Base-by-base conservation (phyloP, 768 basidiomycete genomes). In the Gelatoporia subvermispora region DNA sequence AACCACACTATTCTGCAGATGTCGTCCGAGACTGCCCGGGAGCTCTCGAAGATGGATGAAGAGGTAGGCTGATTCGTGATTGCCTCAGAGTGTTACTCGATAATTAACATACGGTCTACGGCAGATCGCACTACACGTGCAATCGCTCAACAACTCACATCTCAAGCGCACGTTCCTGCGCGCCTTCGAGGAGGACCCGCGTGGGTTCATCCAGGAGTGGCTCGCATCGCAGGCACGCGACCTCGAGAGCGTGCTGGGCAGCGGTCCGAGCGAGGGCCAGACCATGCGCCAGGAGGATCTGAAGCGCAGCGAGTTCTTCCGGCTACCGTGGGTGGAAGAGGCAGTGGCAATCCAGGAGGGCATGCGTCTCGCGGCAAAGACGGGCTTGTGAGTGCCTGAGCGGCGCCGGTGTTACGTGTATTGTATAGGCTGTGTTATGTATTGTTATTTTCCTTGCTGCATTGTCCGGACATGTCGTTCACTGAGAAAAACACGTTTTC, bases 141-240 rank as follows among this genome's bases (percentile, higher is more conserved):
- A 94, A 62, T 88, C 88, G 9, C 72, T 95, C 41, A 85, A 93
- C 56, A 92, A 92, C 58, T 79, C 92, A 1, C 85, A 91, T 59
- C 74, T 90, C 54, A 95, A 94, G 65, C 77, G 84, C 20, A 85
- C 88, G 8, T 97, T 97, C 68, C 68, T 97, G 37, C 77, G 82
- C 53, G 80, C 82, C 1, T 96, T 96, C 61, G 81, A 90, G 11
- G 70, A 78, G 0, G 81, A 93, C 42, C 90, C 94, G 8, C 73
- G 82, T 5, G 73, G 75, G 54, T 88, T 97, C 63, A 87, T 93
- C 48, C 86, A 93, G 60, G 86, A 81, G 2, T 96, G 92, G 92
- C 65, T 97, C 16, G 87, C 88, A 57, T 93, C 89, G 2, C 94
- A 97, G 64, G 89, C 92, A 41, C 78, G 91, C 13, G 94, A 97